Evolutionary conservation across 257 asterid genomes (phyloP), one percentile per base, ranked within the genome.

Genomic region (Nicotiana sylvestris): DNA sequence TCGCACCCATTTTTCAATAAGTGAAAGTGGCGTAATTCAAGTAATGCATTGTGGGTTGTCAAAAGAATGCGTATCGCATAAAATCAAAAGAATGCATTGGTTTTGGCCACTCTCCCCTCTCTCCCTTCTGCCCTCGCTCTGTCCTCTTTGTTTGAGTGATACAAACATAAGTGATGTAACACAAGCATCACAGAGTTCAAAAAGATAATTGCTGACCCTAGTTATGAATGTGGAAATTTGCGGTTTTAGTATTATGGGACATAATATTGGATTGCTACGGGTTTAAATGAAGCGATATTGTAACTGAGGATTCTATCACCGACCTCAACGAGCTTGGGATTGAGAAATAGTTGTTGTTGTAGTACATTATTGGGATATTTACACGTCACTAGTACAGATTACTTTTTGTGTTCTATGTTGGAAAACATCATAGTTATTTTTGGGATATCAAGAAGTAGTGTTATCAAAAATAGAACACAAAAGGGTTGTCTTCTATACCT

Each of bases 401-500:
- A 46, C 21, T 21, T 21, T 21, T 21, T 21, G 21, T 21, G 21
- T 21, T 21, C 21, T 21, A 21, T 27, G 46, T 49, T 49, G 80
- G 16, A 74, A 39, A 27, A 32, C 27, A 25, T 49, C 79, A 13
- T 61, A 74, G 27, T 46, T 2, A 1, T 0, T 70, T 74, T 25
- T 5, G 21, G 21, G 21, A 21, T 21, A 21, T 21, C 51, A 43
- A 43, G 12, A 43, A 8, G 51, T 43, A 43, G 51, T 2, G 12
- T 43, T 9, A 43, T 43, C 51, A 9, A 43, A 43, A 43, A 43
- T 43, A 76, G 46, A 76, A 27, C 16, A 4, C 7, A 51, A 29
- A 21, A 35, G 60, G 51, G 49, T 66, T 83, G 35, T 53, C 65
- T 82, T 55, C 61, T 12, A 51, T 89, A 89, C 92, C 90, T 89